Base-by-base conservation (phyloP, 73 alveolate genomes). In the Urostyla sp. region DNA sequence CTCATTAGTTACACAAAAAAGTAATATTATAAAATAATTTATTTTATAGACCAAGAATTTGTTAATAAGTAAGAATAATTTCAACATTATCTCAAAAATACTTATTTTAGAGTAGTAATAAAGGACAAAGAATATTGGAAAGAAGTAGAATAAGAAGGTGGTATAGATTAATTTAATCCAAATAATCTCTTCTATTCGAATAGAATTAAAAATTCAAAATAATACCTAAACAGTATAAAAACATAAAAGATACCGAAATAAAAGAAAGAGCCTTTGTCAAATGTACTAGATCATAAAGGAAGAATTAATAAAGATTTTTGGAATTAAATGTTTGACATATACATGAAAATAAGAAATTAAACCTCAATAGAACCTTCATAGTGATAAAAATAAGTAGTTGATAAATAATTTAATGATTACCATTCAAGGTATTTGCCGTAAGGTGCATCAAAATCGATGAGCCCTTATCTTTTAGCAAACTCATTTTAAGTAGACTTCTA, bases 391-490 rank as follows among this genome's bases (percentile, higher is more conserved):
- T 18, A 34, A 6, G 37, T 15, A 3, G 50, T 63, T 38, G 44
- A 63, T 44, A 40, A 63, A 15, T 43, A 63, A 20, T 3, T 63
- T 18, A 60, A 63, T 63, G 67, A 45, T 20, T 69, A 46, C 44
- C 4, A 21, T 48, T 5, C 4, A 4, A 45, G 38, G 27, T 18
- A 28, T 1, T 4, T 31, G 20, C 83, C 83, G 3, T 48, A 69
- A 49, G 83, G 83, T 3, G 83, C 83, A 3, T 69, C 83, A 10
- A 69, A 69, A 31, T 48, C 72, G 16, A 69, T 69, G 83, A 46
- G 72, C 10, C 83, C 83, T 2, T 69, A 69, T 69, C 36, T 69
- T 3, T 24, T 69, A 13, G 83, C 83, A 6, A 69, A 69, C 30
- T 37, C 83, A 4, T 69, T 69, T 34, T 37, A 69, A 48, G 83